These are phyloP conservation scores for Sclerotiophoma versabilis DNA, from an alignment of 2,329 filamentous ascomycete species.

Conservation along the genomic window DNA sequence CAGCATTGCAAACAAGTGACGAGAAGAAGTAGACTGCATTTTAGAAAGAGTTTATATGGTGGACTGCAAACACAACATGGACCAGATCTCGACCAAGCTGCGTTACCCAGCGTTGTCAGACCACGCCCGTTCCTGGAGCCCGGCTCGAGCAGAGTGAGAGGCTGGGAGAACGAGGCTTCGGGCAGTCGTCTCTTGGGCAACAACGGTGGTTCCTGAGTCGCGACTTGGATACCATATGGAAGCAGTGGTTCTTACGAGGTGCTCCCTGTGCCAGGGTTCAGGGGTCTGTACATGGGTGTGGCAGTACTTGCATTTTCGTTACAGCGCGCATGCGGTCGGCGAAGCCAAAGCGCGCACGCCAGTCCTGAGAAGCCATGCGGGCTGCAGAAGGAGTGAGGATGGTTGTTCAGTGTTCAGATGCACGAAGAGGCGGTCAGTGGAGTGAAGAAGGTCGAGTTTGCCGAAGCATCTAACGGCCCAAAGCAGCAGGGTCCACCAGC, in stretches of 20 bases:
- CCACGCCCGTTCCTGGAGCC: slow-evolving; percentile 3
- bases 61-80: slow-evolving; percentile 5
- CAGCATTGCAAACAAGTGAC: slow-evolving; percentile 18
- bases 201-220: slow-evolving; percentile 6
- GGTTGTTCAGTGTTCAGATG: slow-evolving; percentile 8
- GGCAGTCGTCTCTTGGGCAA: slow-evolving; percentile 14
- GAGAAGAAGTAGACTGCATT: not conserved
- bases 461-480: slow-evolving; percentile 17
- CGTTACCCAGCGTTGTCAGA: slow-evolving; percentile 10
- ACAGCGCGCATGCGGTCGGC: slow-evolving; percentile 54
- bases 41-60: slow-evolving; percentile 8
- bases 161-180: slow-evolving; percentile 8
- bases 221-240: slow-evolving; percentile 5
- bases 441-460: slow-evolving; percentile 11
- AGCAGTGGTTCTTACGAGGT: slow-evolving; percentile 28
- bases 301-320: slow-evolving; percentile 58
- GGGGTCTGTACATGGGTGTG: slow-evolving; percentile 16
- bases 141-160: slow-evolving; percentile 7
- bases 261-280: slow-evolving; percentile 16
- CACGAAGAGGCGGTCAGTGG: slow-evolving; percentile 17
- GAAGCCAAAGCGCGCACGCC: slow-evolving; percentile 54
- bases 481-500: slow-evolving; percentile 17
- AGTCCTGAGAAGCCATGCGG: slow-evolving; percentile 44
- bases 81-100: slow-evolving; percentile 6
- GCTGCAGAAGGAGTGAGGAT: slow-evolving; percentile 1